Evolutionary conservation across 2,329 filamentous ascomycete genomes (phyloP).

Genomic region (Epichloe sibirici): DNA sequence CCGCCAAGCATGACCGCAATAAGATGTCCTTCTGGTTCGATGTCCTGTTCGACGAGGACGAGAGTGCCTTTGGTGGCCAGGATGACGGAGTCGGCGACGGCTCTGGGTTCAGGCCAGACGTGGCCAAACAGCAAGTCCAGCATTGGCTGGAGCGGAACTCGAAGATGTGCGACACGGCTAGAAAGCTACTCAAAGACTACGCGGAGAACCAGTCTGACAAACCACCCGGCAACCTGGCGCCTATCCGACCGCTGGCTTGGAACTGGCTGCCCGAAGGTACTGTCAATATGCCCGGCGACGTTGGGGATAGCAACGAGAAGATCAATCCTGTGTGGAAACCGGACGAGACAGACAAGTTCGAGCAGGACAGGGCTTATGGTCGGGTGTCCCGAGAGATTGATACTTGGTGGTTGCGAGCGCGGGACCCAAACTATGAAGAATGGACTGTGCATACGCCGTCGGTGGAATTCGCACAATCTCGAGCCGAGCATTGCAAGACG

Average conservation of each 20-base stretch:
- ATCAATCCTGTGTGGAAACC: conserved; percentile 37
- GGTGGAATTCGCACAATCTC: conserved; percentile 44
- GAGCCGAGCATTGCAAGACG: conserved; percentile 45
- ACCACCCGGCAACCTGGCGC: conserved; percentile 36
- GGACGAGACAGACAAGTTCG: conserved; percentile 42
- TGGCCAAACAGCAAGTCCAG: conserved; percentile 47
- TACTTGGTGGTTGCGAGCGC: conserved; percentile 49
- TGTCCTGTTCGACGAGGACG: conserved; percentile 50
- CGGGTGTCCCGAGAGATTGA: conserved; percentile 53
- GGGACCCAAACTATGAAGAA: conserved; percentile 47
- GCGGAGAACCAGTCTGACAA: conserved; percentile 35
- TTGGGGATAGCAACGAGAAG: conserved; percentile 28
- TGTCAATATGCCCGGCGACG: conserved; percentile 17
- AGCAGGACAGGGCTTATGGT: conserved; percentile 46
- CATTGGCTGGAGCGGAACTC: conserved; percentile 53
- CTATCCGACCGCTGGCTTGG: conserved; percentile 40
- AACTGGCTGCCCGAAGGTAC: conserved; percentile 38
- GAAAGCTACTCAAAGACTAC: conserved; percentile 42
- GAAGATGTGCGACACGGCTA: conserved; percentile 43
- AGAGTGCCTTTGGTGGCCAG: conserved; percentile 31
- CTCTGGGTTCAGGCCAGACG: conserved; percentile 40
- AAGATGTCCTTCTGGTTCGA: conserved; percentile 61
- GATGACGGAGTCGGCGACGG: conserved; percentile 41
- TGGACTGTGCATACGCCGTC: conserved; percentile 48
- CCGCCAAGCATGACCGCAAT: conserved; percentile 54